Percentiles rank a stretch among this genome's conserved stretches.
Conservation (phyloP, 2,329 filamentous ascomycete species). For the Calcarisporium arbuscula region DNA sequence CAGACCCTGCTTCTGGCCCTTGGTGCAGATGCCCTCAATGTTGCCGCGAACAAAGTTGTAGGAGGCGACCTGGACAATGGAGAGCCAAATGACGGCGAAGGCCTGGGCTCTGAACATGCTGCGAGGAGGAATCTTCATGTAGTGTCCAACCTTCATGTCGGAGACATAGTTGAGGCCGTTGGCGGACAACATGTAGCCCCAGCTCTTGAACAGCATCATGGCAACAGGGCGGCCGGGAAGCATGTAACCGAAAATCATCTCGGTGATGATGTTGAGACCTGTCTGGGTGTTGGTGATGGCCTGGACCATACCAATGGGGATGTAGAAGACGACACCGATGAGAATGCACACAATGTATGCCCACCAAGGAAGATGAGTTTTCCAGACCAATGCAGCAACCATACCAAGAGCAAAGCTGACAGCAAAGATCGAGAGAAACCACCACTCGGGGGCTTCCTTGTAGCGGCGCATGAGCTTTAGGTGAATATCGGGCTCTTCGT, state of each 20-base stretch:
- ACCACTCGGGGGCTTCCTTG: constrained; percentile 49
- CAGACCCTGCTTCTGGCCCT: constrained; percentile 41
- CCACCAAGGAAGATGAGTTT: constrained; percentile 38
- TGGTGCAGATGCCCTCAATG: constrained; percentile 47
- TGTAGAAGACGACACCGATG: constrained; percentile 32
- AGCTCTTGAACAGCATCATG: constrained; percentile 45
- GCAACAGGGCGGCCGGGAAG: constrained; percentile 40
- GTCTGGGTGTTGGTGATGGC: constrained; percentile 44
- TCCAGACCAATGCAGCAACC: constrained; percentile 27
- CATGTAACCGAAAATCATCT: constrained; percentile 44
- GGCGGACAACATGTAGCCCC: constrained; percentile 38
- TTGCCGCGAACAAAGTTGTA: constrained; percentile 37
- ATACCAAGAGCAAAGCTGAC: constrained; percentile 44
- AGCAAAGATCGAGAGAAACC: constrained; percentile 43
- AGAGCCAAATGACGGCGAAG: constrained; percentile 34
- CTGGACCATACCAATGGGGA: constrained; percentile 39
- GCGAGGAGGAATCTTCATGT: constrained; percentile 47
- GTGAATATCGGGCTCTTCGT: constrained; percentile 44
- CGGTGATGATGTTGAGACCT: constrained; percentile 41
- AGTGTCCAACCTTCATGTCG: constrained; percentile 46
- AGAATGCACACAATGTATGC: constrained; percentile 32
- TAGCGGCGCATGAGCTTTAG: constrained; percentile 51
- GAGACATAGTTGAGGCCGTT: constrained; percentile 41
- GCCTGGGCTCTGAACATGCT: constrained; percentile 40
- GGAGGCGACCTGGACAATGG: constrained; percentile 28